phyloP scores from a whole-genome alignment of 2,329 filamentous ascomycete genomes.

The Phaeophleospora eucalypticola region DNA sequence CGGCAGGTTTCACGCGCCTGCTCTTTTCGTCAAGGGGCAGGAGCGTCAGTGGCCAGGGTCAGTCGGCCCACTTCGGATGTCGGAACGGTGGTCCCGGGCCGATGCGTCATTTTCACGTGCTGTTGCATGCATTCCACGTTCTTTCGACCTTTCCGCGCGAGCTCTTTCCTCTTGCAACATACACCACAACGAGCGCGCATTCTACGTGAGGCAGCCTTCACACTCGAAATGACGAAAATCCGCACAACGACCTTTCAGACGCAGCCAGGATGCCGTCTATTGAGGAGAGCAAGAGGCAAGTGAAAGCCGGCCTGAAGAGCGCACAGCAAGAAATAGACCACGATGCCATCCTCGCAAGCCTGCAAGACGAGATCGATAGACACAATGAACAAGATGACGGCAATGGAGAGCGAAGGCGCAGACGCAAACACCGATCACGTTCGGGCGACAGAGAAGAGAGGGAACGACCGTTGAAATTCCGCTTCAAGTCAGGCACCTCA shows the following conservation, averaged over 20 bases:
- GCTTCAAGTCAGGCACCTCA: slow-evolving; percentile 28
- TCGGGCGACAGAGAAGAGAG: neutral
- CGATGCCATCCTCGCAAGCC: slow-evolving; percentile 30
- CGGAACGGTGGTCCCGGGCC: neutral
- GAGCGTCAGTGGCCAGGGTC: neutral
- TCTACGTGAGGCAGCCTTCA: neutral
- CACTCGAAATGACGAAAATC: slow-evolving; percentile 7
- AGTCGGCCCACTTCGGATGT: neutral
- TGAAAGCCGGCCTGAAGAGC: slow-evolving; percentile 23
- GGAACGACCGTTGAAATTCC: slow-evolving; percentile 22
- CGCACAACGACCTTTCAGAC: neutral
- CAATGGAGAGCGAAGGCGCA: slow-evolving; percentile 8
- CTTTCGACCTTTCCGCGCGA: too few relatives aligned
- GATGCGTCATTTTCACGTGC: neutral
- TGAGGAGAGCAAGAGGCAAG: slow-evolving; percentile 30
- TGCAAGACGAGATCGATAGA: slow-evolving; percentile 33
- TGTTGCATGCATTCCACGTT: neutral
- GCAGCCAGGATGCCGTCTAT: slow-evolving; percentile 30
- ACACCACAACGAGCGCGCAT: neutral
- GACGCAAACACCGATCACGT: neutral
- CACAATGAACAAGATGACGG: slow-evolving; percentile 24
- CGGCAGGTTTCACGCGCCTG: neutral
- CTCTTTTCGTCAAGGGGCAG: neutral
- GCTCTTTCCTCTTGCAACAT: neutral
- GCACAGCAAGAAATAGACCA: slow-evolving; percentile 25